phyloP scores from a whole-genome alignment of 2,329 filamentous ascomycete species.

The Pyrenophora teres region DNA sequence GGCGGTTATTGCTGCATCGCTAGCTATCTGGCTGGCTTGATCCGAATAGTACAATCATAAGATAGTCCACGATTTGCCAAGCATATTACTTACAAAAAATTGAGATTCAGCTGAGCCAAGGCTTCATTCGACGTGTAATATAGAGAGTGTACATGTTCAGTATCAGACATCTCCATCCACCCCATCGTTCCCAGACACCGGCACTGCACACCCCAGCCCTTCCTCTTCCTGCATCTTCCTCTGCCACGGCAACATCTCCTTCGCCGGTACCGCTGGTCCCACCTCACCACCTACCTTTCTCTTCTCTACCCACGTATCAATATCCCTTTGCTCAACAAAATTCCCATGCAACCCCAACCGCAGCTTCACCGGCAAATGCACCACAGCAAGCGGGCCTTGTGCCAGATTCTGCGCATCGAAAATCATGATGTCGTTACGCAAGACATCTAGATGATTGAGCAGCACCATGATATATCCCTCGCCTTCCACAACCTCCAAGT shows the following conservation, averaged over 20 bases:
- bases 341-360: conserved; percentile 42
- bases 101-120: no score
- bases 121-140: no score
- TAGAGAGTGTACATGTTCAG: no score
- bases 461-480: conserved; percentile 57
- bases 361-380: conserved; percentile 48
- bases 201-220: conserved; percentile 12
- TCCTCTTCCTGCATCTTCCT: conserved; percentile 28
- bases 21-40: no score
- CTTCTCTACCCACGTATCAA: conserved; percentile 38
- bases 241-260: conserved; percentile 37
- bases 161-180: no score
- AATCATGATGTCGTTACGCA: conserved; percentile 49
- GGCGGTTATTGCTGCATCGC: no score
- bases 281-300: conserved; percentile 34
- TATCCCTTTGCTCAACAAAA: conserved; percentile 37
- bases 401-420: conserved; percentile 50
- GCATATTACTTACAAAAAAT: no score
- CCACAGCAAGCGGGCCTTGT: conserved; percentile 47
- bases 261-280: conserved; percentile 30
- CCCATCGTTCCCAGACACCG: neutral
- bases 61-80: no score
- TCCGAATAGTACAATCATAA: no score
- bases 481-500: conserved; percentile 45
- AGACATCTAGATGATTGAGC: conserved; percentile 50